Percentiles rank a stretch among this genome's conserved stretches.
Conservation (phyloP, 106 monocot genomes). For the Phalaenopsis equestris region DNA sequence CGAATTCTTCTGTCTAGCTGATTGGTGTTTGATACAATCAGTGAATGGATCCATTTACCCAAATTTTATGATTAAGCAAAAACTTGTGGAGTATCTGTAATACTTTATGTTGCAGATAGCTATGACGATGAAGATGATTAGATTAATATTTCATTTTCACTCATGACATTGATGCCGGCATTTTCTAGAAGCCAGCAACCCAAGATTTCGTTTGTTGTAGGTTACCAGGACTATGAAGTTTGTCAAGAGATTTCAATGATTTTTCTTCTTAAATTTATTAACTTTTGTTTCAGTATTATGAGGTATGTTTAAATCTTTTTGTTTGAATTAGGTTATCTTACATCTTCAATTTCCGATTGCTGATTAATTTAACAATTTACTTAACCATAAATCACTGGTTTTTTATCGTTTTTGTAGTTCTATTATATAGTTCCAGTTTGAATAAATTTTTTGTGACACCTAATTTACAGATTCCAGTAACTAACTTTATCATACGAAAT, state of each 20-base stretch:
- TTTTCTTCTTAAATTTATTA: background rate
- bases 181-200: background rate
- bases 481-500: conserved; percentile 56
- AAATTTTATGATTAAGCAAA: background rate
- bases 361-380: background rate
- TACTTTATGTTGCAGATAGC: no score
- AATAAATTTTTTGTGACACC: background rate
- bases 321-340: background rate
- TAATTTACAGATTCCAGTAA: conserved; percentile 49
- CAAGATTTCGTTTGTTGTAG: background rate
- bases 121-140: no score
- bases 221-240: background rate
- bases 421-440: background rate
- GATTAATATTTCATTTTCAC: no score
- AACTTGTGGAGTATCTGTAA: background rate
- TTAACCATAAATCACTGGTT: background rate
- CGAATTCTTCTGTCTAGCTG: no score
- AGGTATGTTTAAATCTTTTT: background rate
- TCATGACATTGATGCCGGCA: background rate
- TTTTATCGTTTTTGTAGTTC: background rate
- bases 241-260: background rate
- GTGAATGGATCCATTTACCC: background rate
- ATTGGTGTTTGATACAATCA: background rate
- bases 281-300: background rate
- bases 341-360: background rate